Conservation (phyloP, 495 filamentous ascomycete species). For the Lasiosphaeris hirsuta region DNA sequence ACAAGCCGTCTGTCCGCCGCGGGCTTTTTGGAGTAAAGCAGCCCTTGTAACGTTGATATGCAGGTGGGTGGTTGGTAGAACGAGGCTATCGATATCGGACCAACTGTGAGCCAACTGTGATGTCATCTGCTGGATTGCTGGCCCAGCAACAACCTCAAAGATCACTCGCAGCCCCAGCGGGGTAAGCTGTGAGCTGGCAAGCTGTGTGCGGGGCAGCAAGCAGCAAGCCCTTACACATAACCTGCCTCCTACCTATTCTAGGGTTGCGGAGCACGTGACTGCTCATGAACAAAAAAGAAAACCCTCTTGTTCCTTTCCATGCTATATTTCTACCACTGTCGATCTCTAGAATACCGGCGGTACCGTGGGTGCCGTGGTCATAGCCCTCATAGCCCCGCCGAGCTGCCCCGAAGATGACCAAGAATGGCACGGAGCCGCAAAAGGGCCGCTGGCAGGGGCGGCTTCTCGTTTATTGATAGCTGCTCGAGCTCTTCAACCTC, state of each 20-base stretch:
- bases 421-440: conserved; percentile 33
- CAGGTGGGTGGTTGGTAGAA: conserved; percentile 1
- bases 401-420: conserved; percentile 28
- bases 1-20: too few relatives aligned
- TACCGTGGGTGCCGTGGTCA: too few relatives aligned
- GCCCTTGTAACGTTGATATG: too few relatives aligned
- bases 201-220: neutral
- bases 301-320: too few relatives aligned
- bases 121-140: conserved; percentile 29
- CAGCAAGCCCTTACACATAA: neutral
- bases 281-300: too few relatives aligned
- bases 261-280: too few relatives aligned
- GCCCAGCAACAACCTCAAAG: conserved; percentile 18
- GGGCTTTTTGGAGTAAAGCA: too few relatives aligned
- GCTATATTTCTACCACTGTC: too few relatives aligned
- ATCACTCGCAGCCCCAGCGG: conserved; percentile 11
- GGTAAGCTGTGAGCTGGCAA: conserved; percentile 12
- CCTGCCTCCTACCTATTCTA: too few relatives aligned
- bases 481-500: conserved; percentile 47
- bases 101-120: conserved; percentile 22
- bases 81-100: neutral
- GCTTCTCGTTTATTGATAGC: conserved; percentile 18
- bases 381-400: neutral
- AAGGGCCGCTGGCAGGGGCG: conserved; percentile 26
- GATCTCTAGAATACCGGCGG: too few relatives aligned